Evolutionary conservation across 305 asterid genomes (phyloP).

Genomic region (Nicotiana rustica): DNA sequence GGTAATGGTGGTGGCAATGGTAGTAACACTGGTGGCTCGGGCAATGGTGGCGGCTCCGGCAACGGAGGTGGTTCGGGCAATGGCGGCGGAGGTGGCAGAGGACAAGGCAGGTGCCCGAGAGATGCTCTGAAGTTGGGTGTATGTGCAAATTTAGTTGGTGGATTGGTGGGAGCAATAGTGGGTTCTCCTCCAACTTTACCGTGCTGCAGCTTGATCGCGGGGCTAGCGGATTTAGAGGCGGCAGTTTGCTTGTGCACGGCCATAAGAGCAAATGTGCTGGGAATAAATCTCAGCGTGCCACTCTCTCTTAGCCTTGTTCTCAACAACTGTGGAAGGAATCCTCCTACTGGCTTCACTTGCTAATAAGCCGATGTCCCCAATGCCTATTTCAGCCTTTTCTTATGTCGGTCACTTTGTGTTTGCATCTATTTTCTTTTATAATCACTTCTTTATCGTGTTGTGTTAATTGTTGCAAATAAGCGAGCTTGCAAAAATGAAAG

Average conservation of each 20-base stretch:
- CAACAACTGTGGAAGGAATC: constrained; percentile 42
- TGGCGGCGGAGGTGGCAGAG: not conserved
- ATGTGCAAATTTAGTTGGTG: constrained; percentile 46
- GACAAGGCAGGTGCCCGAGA: constrained; percentile 38
- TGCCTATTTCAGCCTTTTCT: not conserved
- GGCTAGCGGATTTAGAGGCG: constrained; percentile 44
- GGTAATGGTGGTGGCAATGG: not conserved
- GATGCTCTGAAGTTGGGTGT: constrained; percentile 47
- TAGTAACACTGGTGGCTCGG: not conserved
- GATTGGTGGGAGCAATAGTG: constrained; percentile 28
- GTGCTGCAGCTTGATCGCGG: constrained; percentile 47
- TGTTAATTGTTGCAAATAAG: not conserved
- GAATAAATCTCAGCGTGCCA: constrained; percentile 40
- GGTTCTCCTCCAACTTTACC: constrained; percentile 50
- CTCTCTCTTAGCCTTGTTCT: constrained; percentile 42
- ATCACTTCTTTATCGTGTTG: not conserved
- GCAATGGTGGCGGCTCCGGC: not conserved
- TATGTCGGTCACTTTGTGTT: not conserved
- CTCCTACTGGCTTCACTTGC: constrained; percentile 46
- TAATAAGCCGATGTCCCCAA: not conserved
- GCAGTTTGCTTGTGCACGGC: constrained; percentile 52
- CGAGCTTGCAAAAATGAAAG: not conserved
- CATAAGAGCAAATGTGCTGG: constrained; percentile 44
- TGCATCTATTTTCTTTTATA: not conserved
- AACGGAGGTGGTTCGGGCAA: not conserved